Base-by-base conservation (phyloP, 352 stramenopile genomes). In the Phytophthora melonis region DNA sequence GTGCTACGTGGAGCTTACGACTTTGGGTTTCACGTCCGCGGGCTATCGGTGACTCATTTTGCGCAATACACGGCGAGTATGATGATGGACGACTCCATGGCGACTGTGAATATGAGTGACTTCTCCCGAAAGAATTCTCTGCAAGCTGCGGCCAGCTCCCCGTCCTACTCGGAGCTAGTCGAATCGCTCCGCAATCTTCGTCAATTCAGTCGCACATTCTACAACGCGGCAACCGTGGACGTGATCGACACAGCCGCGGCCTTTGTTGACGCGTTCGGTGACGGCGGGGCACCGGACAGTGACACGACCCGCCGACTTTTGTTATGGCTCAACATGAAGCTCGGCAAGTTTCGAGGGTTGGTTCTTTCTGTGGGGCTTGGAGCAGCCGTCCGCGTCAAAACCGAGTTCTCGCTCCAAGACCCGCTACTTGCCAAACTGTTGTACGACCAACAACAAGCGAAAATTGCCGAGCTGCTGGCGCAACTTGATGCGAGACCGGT, bases 261-360 rank as follows among this genome's bases (percentile, higher is more conserved):
- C 19, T 63, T 73, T 34, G 16, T 68, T 8, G 53, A 54, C 5
- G 6, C 5, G 11, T 73, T 63, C 10, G 58, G 6, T 11, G 47
- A 62, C 19, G 39, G 18, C 13, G 19, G 50, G 2, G 23, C 23
- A 11, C 58, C 66, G 1, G 66, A 73, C 5, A 1, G 8, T 3
- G 41, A 67, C 8, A 68, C 58, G 3, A 53, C 23, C 5, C 19
- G 19, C 6, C 52, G 62, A 3, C 19, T 73, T n/a, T 1, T 27
- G 9, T 36, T 64, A 11, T 73, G 66, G 66, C 19, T 68, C 19
- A 53, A 68, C 39, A 68, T 25, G 41, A 73, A 73, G 43, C 25
- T 73, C 1, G 23, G 52, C n/a, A 61, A 68, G 39, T 73, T 64
- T 54, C 58, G 52, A 6, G 55, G 66, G 3, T 10, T 68, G 16